A percentile compares a stretch with the other conserved stretches of the same genome.
Evolutionary conservation across 2,329 filamentous ascomycete species (phyloP).

Genomic region (Fusarium sterilihyphosum): DNA sequence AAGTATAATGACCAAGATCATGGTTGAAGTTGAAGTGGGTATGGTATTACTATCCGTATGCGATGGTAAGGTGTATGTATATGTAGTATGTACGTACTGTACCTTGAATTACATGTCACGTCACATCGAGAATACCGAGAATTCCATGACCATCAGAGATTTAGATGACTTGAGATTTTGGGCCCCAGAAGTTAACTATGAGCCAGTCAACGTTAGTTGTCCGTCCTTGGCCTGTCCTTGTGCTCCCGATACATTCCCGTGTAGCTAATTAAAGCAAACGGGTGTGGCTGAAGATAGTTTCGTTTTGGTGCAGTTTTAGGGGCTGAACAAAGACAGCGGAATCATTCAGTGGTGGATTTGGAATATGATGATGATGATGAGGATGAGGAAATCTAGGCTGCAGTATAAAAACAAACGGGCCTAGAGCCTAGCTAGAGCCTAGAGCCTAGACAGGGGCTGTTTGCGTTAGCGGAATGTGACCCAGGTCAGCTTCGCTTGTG

Average conservation of each 20-base stretch:
- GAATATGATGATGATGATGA: not conserved
- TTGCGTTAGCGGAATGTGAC: constrained; percentile 38
- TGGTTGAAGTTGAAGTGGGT: not conserved
- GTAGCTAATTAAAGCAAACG: not conserved
- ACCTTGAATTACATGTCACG: not conserved
- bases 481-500: constrained; percentile 42
- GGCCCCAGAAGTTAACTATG: constrained; percentile 14
- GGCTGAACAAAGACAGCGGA: not conserved
- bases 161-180: not conserved
- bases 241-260: not conserved
- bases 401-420: not conserved
- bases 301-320: not conserved
- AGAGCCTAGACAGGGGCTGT: constrained; percentile 15
- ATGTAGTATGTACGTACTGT: not conserved
- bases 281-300: constrained; percentile 19
- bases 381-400: not conserved
- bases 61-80: not conserved
- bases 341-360: not conserved
- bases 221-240: not conserved
- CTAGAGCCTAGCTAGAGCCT: not conserved
- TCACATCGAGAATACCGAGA: not conserved
- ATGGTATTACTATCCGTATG: not conserved
- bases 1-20: not conserved
- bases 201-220: not conserved
- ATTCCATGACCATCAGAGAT: not conserved